Evolutionary conservation across 345 rosid genomes (phyloP).

Genomic region (Eucalyptus marginata): DNA sequence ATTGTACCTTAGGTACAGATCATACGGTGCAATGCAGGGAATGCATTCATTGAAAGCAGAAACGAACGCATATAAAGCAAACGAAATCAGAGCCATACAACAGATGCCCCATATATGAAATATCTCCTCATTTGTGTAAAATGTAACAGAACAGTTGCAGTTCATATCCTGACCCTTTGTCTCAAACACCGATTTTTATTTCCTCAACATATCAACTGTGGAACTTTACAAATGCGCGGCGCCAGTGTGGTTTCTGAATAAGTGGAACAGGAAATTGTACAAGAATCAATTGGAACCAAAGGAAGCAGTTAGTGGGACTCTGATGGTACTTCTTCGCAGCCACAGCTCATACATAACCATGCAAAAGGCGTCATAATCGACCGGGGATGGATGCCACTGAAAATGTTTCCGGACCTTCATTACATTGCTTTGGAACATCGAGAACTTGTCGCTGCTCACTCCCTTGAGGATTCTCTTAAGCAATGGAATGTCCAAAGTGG

Average conservation of each 20-base stretch:
- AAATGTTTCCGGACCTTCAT: slow-evolving; percentile 42
- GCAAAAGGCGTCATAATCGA: slow-evolving; percentile 35
- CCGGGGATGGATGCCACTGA: slow-evolving; percentile 29
- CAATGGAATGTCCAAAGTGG: slow-evolving; percentile 35
- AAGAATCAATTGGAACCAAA: background rate
- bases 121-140: background rate
- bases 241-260: background rate
- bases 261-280: background rate
- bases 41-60: background rate
- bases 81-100: background rate
- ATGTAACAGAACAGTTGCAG: background rate
- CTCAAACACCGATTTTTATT: background rate
- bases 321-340: slow-evolving; percentile 29
- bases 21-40: background rate
- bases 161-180: background rate
- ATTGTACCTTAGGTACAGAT: background rate
- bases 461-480: slow-evolving; percentile 32
- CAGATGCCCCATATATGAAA: background rate
- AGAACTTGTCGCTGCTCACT: slow-evolving; percentile 7
- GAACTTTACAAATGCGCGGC: background rate
- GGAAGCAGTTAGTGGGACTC: background rate
- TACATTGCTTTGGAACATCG: slow-evolving; percentile 13
- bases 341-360: slow-evolving; percentile 49
- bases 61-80: background rate
- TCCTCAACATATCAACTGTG: background rate